Evolutionary conservation across 1,284 basidiomycete species (phyloP).

Genomic region (Agaricales sp.): DNA sequence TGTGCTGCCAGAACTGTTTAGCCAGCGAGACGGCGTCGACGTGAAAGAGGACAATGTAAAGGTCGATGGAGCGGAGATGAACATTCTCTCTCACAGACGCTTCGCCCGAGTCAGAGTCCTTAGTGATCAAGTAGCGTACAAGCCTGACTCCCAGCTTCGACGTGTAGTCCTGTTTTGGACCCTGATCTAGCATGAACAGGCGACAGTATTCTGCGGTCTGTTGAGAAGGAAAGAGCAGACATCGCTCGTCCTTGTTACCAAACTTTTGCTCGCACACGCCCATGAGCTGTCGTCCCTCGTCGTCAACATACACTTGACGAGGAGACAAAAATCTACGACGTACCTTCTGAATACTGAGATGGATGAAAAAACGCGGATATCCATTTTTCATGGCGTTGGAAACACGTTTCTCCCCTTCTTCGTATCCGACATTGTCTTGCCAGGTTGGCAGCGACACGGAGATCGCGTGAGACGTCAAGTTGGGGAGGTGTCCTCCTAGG

Average conservation of each 20-base stretch:
- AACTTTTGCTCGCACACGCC: constrained; percentile 71
- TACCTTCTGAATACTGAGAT: constrained; percentile 82
- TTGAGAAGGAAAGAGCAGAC: constrained; percentile 72
- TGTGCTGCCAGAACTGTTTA: constrained; percentile 96
- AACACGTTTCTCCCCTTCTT: constrained; percentile 84
- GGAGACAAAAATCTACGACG: constrained; percentile 15
- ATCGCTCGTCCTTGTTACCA: constrained; percentile 56
- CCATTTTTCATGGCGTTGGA: constrained; percentile 80
- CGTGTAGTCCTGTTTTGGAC: constrained; percentile 22
- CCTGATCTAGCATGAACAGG: constrained; percentile 57
- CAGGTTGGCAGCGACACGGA: constrained; percentile 96
- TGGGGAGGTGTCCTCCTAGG: constrained; percentile 48
- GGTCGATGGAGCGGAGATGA: constrained; percentile 31
- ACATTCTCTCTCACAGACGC: constrained; percentile 17
- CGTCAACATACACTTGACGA: constrained; percentile 4
- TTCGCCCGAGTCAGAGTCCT: constrained; percentile 32
- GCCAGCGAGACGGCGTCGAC: constrained; percentile 56
- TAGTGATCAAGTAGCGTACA: constrained; percentile 67
- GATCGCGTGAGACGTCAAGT: constrained; percentile 78
- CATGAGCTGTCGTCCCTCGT: constrained; percentile 48
- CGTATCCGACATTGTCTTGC: constrained; percentile 90
- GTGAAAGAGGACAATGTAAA: constrained; percentile 80
- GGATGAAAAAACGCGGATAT: constrained; percentile 98
- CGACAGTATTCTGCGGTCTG: constrained; percentile 67
- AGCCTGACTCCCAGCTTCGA: constrained; percentile 47